These are phyloP conservation scores for Leccinum solheimii DNA, from an alignment of 1,284 basidiomycete species.

Conservation along the genomic window DNA sequence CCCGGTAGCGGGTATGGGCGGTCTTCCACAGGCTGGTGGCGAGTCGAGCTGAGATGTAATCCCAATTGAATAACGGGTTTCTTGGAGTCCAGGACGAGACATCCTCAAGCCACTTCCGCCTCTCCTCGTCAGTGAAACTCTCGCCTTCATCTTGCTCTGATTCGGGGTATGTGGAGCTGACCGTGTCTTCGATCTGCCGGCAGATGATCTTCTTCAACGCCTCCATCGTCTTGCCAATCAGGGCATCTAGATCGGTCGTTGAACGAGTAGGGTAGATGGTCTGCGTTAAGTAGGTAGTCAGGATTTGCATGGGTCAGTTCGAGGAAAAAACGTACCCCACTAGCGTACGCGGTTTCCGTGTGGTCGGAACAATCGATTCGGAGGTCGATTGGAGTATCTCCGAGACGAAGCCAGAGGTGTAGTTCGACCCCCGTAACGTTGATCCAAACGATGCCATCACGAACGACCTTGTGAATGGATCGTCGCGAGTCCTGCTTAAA, in stretches of 20 bases:
- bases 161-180: no score
- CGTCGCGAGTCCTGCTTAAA: neutral
- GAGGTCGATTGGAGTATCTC: neutral
- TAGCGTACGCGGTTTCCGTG: neutral
- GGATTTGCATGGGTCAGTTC: neutral
- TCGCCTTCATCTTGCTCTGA: no score
- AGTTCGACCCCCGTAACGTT: neutral
- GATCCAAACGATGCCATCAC: neutral
- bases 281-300: neutral
- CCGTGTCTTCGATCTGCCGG: no score
- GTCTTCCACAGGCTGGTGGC: neutral
- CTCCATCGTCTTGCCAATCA: no score
- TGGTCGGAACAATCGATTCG: neutral
- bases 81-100: no score
- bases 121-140: no score
- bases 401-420: neutral
- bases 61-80: no score
- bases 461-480: neutral
- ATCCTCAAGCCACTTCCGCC: no score
- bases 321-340: neutral
- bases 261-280: neutral
- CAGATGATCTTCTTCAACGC: no score
- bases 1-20: neutral
- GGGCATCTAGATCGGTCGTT: no score
- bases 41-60: neutral